These are phyloP conservation scores for Podila epicladia DNA, from an alignment of 192 early-diverging fungal species.

Conservation along the genomic window DNA sequence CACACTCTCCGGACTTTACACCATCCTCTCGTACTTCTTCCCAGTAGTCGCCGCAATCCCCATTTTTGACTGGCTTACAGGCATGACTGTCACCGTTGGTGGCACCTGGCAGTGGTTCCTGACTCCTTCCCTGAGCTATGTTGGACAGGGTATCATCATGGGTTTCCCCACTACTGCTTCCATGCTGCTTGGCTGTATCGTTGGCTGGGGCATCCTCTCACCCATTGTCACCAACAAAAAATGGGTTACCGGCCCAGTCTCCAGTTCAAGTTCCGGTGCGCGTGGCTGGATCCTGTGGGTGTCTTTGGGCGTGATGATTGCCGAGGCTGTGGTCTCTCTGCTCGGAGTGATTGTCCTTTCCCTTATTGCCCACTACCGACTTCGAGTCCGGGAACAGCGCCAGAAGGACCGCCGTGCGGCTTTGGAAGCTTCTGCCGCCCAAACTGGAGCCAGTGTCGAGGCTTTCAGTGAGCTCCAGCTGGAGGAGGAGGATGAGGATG, in stretches of 20 bases:
- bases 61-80: conserved; percentile 63
- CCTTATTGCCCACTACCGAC: conserved; percentile 51
- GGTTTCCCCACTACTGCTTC: conserved; percentile 77
- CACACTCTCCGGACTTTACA: conserved; percentile 69
- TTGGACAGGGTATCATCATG: conserved; percentile 86
- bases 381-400: conserved; percentile 7
- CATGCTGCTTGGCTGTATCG: conserved; percentile 75
- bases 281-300: conserved; percentile 86
- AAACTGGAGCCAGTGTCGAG: not conserved
- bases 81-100: conserved; percentile 59
- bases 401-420: conserved; percentile 3
- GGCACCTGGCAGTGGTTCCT: conserved; percentile 76
- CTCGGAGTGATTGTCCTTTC: conserved; percentile 56
- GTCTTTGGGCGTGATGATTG: conserved; percentile 82
- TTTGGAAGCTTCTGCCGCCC: not conserved
- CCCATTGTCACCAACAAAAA: conserved; percentile 70
- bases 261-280: conserved; percentile 74
- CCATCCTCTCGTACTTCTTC: conserved; percentile 69
- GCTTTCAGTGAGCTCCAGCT: conserved; percentile 3
- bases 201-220: conserved; percentile 81
- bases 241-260: conserved; percentile 80
- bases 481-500: conserved; percentile 37
- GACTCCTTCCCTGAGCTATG: conserved; percentile 77
- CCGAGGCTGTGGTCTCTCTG: conserved; percentile 73
- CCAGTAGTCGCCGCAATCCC: conserved; percentile 68